Evolutionary conservation across 441 rosid species (phyloP).

Genomic region (Manihot esculenta): DNA sequence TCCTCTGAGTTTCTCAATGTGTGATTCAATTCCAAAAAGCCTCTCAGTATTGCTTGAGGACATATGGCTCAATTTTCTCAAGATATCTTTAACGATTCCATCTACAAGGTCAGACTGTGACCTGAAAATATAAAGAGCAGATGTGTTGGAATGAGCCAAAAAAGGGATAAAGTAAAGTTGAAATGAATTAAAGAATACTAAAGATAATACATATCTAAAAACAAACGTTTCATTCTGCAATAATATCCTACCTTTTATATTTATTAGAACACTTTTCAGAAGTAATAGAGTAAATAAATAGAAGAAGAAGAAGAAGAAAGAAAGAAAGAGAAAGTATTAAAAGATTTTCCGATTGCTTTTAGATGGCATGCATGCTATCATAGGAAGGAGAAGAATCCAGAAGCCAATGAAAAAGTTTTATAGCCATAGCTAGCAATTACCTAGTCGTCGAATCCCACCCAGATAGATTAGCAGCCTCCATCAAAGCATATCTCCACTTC

Average conservation of each 20-base stretch:
- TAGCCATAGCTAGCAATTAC: not conserved
- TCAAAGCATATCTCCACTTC: not conserved
- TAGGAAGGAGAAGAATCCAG: not conserved
- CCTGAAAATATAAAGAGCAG: not conserved
- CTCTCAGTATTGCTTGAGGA: not conserved
- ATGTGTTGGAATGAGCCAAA: not conserved
- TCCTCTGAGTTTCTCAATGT: not conserved
- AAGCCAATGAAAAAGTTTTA: not conserved
- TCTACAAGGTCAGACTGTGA: not conserved
- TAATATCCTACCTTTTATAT: no score
- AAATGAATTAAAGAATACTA: not conserved
- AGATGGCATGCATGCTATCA: not conserved
- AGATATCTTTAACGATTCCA: not conserved
- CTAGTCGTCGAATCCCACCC: not conserved
- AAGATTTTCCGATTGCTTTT: not conserved
- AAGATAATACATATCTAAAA: no score
- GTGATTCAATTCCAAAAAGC: not conserved
- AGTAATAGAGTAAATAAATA: no score
- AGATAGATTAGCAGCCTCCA: not conserved
- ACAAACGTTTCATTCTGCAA: not conserved
- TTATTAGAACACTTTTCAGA: no score
- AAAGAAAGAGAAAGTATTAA: no score
- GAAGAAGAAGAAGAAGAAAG: not conserved
- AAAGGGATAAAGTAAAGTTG: not conserved
- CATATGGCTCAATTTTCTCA: not conserved